Evolutionary conservation across 345 rosid species (phyloP), one percentile per base, ranked within the genome.

Genomic region (Diplotaxis tenuifolia): DNA sequence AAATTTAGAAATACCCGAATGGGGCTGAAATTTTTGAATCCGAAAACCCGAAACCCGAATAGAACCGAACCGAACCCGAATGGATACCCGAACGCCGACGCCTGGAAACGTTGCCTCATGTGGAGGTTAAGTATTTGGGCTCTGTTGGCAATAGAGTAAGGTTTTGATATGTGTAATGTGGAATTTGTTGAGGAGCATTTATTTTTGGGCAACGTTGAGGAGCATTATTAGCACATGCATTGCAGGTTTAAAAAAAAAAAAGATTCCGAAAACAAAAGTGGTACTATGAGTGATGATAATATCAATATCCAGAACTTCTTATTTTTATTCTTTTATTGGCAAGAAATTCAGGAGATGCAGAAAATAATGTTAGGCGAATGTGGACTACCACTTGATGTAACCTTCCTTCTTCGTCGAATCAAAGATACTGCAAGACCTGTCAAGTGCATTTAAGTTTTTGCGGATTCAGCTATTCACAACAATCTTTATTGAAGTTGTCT

Each of bases 141-240:
- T 15, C 60, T 32, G 38, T 2, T 40, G 25, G 65, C 38, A 11
- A 27, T 8, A 10, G 6, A 34, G 60, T 14, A 58, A 57, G 18
- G 29, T 29, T 69, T 52, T 11, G 6, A 18, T 40, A 0, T 55
- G 22, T 20, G 75, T 15, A 54, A 54, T 7, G 49, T 28, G 19
- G 12, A 19, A 38, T 40, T 15, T 12, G 28, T 19, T 25, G 63
- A 4, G 23, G 65, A 47, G 45, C 72, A 6, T 3, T 29, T n/a
- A n/a, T n/a, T n/a, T n/a, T n/a, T n/a, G n/a, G n/a, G n/a, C n/a
- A n/a, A 15, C 14, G 28, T 19, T 25, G 63, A 4, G 23, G 65
- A 47, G 45, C 72, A 6, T 3, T 29, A 20, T 3, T 29, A 20
- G 67, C 73, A 74, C 68, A 67, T 67, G 73, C 67, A 32, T 19